A percentile compares a stretch with the other conserved stretches of the same genome.
Conservation (phyloP, 148 eudicot genomes). For the Cornus florida region DNA sequence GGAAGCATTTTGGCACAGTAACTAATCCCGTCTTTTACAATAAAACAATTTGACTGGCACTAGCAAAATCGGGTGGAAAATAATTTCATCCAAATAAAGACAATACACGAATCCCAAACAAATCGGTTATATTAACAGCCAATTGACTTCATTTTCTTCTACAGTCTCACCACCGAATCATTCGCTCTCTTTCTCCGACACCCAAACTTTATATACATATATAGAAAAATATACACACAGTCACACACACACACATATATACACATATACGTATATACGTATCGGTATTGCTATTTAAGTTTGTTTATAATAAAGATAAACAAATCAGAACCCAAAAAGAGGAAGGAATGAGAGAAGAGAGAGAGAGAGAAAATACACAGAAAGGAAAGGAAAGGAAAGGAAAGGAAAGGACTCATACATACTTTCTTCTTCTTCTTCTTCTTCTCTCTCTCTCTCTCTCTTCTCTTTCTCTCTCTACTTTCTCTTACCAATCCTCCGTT, state of each 20-base stretch:
- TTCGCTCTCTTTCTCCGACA: background rate
- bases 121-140: background rate
- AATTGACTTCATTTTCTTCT: background rate
- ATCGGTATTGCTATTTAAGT: background rate
- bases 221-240: background rate
- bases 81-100: background rate
- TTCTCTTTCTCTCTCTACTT: conserved; percentile 8
- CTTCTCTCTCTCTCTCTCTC: conserved; percentile 10
- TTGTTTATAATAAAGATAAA: background rate
- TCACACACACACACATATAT: background rate
- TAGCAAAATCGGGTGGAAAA: background rate
- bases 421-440: background rate
- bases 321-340: background rate
- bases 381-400: background rate
- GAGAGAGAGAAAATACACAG: background rate
- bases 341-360: background rate
- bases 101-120: conserved; percentile 3
- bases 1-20: too few species aligned
- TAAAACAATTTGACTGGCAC: background rate
- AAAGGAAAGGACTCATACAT: background rate
- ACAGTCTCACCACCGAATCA: background rate
- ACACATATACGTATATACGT: background rate
- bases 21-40: background rate
- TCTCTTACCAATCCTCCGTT: conserved; percentile 10
- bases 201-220: background rate